Evolutionary conservation across 2,329 filamentous ascomycete genomes (phyloP), one percentile per base, ranked within the genome.

Genomic region (Nemania sp.): DNA sequence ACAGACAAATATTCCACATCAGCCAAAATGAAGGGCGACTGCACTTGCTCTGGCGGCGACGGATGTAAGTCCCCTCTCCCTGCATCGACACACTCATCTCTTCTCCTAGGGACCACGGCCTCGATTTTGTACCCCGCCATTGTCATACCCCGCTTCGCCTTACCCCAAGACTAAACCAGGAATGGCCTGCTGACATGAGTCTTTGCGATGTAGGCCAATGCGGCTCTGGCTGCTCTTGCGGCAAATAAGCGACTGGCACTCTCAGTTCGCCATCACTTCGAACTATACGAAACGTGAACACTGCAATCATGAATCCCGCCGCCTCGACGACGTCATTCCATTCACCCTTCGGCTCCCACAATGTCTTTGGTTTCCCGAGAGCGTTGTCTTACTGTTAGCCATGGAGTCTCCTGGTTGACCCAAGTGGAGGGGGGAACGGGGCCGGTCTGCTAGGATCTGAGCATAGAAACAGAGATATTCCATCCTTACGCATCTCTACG

Each of bases 11-110:
- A 43, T 21, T 43, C 35, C 40, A 62, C 59, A 29, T 47, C 57
- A 63, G 58, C 29, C 65, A 68, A 67, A 64, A 68, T 68, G 66
- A 67, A 67, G 65, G 66, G 66, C 59, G 65, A 68, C 55, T 68
- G 66, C 65, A 58, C 59, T 62, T 68, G 65, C 66, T 63, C 65
- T 53, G 65, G 65, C 29, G 61, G 60, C 46, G 60, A 62, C 47
- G 59, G 61, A 48, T 68, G 66, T 68, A 67, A n/a, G 25, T 29
- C 37, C 20, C 37, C 2, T n/a, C n/a, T n/a, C n/a, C n/a, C n/a
- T n/a, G n/a, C n/a, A n/a, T n/a, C n/a, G n/a, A n/a, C n/a, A n/a
- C n/a, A n/a, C n/a, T n/a, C n/a, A n/a, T n/a, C n/a, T n/a, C n/a
- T n/a, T n/a, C n/a, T n/a, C n/a, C n/a, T n/a, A n/a, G n/a, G n/a